Percentiles rank a stretch among this genome's conserved stretches.
phyloP scores from a whole-genome alignment of 1,284 basidiomycete species.

The Leccinum laetum region DNA sequence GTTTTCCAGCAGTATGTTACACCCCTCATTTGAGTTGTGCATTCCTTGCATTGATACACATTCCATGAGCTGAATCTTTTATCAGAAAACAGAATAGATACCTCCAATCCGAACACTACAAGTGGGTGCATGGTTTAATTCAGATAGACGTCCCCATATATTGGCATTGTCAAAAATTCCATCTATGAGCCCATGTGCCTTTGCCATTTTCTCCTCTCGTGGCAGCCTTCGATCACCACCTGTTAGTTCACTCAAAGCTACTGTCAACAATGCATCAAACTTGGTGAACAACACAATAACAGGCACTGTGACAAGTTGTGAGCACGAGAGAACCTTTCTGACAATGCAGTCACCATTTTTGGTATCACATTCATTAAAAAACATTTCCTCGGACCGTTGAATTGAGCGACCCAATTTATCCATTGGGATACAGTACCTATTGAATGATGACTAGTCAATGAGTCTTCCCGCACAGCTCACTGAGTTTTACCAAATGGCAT shows the following conservation, averaged over 20 bases:
- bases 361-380: not conserved
- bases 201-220: not conserved
- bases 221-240: not conserved
- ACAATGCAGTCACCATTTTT: not conserved
- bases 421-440: not conserved
- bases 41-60: too few relatives aligned
- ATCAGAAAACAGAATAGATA: not conserved
- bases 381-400: not conserved
- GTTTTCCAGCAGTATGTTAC: too few relatives aligned
- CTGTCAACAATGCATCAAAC: not conserved
- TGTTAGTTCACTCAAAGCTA: too few relatives aligned
- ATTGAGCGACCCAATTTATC: not conserved
- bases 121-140: not conserved
- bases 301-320: not conserved
- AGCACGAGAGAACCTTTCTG: not conserved
- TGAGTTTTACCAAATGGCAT: too few relatives aligned
- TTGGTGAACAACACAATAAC: not conserved
- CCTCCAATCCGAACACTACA: not conserved
- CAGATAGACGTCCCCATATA: not conserved
- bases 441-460: not conserved
- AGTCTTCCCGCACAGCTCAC: not conserved
- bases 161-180: not conserved
- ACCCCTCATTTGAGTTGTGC: too few relatives aligned
- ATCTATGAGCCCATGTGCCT: not conserved
- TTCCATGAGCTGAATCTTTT: too few relatives aligned